phyloP scores from a whole-genome alignment of 768 basidiomycete genomes.

The Filobasidium wieringae region DNA sequence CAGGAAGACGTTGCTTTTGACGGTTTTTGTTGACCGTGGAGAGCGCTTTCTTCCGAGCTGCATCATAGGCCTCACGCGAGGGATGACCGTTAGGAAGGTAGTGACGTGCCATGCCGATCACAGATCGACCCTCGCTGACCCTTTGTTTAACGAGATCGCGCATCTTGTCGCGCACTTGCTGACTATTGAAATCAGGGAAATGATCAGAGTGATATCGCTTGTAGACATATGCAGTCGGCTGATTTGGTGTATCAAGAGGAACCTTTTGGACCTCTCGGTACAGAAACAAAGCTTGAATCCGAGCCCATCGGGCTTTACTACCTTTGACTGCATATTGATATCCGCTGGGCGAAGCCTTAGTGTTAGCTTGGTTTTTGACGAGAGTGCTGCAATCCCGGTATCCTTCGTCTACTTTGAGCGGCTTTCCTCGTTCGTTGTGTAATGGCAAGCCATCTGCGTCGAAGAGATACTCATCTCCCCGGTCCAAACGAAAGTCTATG shows the following conservation, averaged over 20 bases:
- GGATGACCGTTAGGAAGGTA: too few species aligned
- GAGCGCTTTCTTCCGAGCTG: too few species aligned
- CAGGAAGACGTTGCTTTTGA: too few species aligned
- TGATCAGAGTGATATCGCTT: not conserved
- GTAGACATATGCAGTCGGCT: slow-evolving; percentile 3
- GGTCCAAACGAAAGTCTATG: not conserved
- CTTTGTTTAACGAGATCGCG: slow-evolving; percentile 7
- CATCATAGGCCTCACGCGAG: too few species aligned
- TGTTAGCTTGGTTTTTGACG: not conserved
- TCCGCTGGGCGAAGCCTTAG: not conserved
- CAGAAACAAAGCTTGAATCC: slow-evolving; percentile 5
- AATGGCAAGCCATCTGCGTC: not conserved
- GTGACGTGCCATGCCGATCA: slow-evolving; percentile 4
- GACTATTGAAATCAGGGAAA: not conserved
- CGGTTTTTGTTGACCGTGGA: too few species aligned
- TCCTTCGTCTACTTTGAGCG: not conserved
- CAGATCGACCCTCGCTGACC: not conserved
- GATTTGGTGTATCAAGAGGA: not conserved
- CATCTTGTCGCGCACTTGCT: slow-evolving; percentile 11
- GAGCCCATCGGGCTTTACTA: not conserved
- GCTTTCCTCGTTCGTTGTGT: not conserved
- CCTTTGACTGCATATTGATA: not conserved
- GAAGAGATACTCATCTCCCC: not conserved
- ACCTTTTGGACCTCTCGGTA: slow-evolving; percentile 15
- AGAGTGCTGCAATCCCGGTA: not conserved